These are phyloP conservation scores for Xerocomellus amylosporus DNA, from an alignment of 768 basidiomycete genomes.

Conservation along the genomic window DNA sequence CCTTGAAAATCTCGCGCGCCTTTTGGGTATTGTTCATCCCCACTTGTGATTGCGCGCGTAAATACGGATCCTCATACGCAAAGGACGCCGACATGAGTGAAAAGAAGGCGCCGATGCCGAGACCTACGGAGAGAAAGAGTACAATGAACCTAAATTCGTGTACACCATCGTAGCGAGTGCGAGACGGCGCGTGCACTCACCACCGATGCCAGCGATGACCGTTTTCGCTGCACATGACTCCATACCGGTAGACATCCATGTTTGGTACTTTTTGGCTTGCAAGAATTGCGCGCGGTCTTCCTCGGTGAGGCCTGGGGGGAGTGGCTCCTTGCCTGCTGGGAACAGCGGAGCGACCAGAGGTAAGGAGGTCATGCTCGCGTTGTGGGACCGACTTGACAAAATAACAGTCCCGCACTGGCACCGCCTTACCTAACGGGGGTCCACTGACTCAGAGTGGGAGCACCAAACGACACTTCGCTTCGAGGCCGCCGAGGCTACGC, in stretches of 20 bases:
- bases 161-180: background rate
- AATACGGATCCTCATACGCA: slow-evolving; percentile 89
- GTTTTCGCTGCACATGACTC: slow-evolving; percentile 88
- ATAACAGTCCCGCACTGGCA: too few relatives aligned
- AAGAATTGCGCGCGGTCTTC: slow-evolving; percentile 68
- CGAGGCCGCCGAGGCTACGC: too few relatives aligned
- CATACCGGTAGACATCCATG: slow-evolving; percentile 66
- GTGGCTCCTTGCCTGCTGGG: slow-evolving; percentile 81
- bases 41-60: slow-evolving; percentile 59
- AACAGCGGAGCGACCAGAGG: slow-evolving; percentile 67
- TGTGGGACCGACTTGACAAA: too few relatives aligned
- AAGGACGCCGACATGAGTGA: slow-evolving; percentile 95
- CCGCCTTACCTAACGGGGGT: too few relatives aligned
- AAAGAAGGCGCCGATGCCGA: slow-evolving; percentile 92
- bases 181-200: slow-evolving; percentile 44
- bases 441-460: too few relatives aligned
- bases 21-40: slow-evolving; percentile 69
- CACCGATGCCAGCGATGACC: slow-evolving; percentile 74
- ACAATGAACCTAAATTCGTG: slow-evolving; percentile 3
- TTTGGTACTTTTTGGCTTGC: slow-evolving; percentile 76
- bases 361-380: slow-evolving; percentile 18
- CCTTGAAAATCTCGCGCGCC: slow-evolving; percentile 80
- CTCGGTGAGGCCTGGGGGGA: slow-evolving; percentile 79
- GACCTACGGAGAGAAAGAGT: slow-evolving; percentile 48
- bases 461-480: too few relatives aligned